Evolutionary conservation across 2,329 filamentous ascomycete genomes (phyloP), one percentile per base, ranked within the genome.

Genomic region (Chaetomiaceae sp.): DNA sequence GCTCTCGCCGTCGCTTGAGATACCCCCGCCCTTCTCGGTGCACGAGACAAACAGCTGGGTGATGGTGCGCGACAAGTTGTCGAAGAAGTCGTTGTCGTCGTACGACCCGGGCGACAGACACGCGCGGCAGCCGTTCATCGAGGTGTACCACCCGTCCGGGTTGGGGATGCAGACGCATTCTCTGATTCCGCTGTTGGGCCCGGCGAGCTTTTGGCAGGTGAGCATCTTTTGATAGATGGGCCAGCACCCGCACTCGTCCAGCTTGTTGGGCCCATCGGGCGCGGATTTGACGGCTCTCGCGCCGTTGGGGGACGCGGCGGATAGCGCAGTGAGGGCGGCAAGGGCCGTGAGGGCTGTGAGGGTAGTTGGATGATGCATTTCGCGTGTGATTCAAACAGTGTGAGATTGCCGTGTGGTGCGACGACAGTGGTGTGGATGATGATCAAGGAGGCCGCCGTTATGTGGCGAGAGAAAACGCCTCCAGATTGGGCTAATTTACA

Each of bases 121-220:
- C 7, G n/a, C 32, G 5, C 42, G 36, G 43, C 54, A 57, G 18
- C 37, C 33, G 43, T 57, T 36, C 21, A 54, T 23, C 16, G 21
- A 57, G 13, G n/a, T 11, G 38, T 57, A 57, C 54, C 54, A 57
- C 6, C 45, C 54, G 36, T 53, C 48, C 4, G 51, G 51, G 25
- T 57, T 57, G 30, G 47, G 50, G 25, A 57, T 48, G 51, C 54
- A 57, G 8, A 48, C 32, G 43, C 54, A 57, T 5, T 48, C 43
- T 8, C 14, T 6, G 23, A 51, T 36, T 32, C 7, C 38, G 23
- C 23, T 40, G 14, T 38, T 32, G 30, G 32, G 25, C 6, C 20
- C 30, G 6, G 16, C 21, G 29, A 53, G 34, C 30, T 45, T 48
- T 16, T 57, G 54, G 54, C 54, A 57, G 1, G 9, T n/a, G 10